These are phyloP conservation scores for Candida yuanshanica DNA, from an alignment of 805 yeast genomes.

Conservation along the genomic window DNA sequence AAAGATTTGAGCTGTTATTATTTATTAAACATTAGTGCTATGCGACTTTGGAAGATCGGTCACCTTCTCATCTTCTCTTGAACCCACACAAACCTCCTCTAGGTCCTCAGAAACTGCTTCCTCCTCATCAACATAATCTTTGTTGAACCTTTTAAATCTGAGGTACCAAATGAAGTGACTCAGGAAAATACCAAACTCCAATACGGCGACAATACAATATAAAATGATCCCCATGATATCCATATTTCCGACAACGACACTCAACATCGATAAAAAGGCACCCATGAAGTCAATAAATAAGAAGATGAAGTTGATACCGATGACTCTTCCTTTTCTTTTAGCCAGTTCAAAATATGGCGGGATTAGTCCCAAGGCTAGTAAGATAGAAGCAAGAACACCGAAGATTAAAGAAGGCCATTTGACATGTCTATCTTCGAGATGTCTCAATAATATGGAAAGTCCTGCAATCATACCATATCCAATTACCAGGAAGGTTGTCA, in stretches of 20 bases:
- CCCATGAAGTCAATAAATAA: conserved; percentile 74
- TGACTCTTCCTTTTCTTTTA: conserved; percentile 76
- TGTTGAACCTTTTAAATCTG: conserved; percentile 28
- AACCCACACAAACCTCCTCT: background rate
- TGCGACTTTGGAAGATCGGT: too few species aligned
- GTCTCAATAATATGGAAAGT: conserved; percentile 63
- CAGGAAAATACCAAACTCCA: conserved; percentile 66
- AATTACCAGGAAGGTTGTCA: conserved; percentile 33
- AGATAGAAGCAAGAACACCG: conserved; percentile 75
- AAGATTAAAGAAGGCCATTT: conserved; percentile 78
- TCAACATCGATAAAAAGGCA: conserved; percentile 70
- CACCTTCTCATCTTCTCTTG: background rate
- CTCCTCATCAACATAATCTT: conserved; percentile 9
- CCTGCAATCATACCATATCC: conserved; percentile 65
- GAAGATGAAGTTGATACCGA: conserved; percentile 84
- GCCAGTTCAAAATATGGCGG: conserved; percentile 88
- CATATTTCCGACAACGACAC: conserved; percentile 50
- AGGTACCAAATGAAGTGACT: conserved; percentile 60
- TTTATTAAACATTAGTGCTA: too few species aligned
- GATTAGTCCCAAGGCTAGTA: conserved; percentile 70
- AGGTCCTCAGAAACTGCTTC: conserved; percentile 4
- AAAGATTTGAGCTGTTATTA: too few species aligned
- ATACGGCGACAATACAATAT: conserved; percentile 55
- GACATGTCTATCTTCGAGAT: conserved; percentile 43
- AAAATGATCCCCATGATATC: conserved; percentile 69